Evolutionary conservation across 129 eudicot genomes (phyloP).

Genomic region (Calendula officinalis): DNA sequence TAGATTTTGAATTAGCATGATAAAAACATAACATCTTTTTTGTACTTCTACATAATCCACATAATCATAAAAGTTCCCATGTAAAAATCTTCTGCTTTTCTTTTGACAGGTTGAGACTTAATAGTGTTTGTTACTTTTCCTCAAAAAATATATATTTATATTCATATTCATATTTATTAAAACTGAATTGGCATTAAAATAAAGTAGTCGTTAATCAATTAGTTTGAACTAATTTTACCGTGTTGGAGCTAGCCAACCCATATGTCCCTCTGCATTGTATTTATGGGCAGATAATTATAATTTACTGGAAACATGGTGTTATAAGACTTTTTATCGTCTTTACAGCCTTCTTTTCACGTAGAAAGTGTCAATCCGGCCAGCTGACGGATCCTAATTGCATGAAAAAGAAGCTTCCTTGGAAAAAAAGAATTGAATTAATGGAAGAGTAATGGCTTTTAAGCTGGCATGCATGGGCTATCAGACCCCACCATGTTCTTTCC

Average conservation of each 20-base stretch:
- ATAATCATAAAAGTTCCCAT: no score
- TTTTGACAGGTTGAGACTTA: no score
- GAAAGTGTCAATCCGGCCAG: constrained; percentile 33
- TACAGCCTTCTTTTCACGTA: constrained; percentile 30
- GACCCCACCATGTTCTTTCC: constrained; percentile 35
- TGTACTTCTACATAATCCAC: no score
- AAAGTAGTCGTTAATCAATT: no score
- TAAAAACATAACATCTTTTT: no score
- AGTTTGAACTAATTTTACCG: no score
- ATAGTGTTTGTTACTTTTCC: no score
- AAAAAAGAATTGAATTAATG: constrained; percentile 13
- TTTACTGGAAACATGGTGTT: constrained; percentile 21
- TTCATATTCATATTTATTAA: no score
- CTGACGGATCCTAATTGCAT: constrained; percentile 25
- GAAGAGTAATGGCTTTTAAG: constrained; percentile 24
- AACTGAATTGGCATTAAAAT: no score
- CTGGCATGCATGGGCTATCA: constrained; percentile 33
- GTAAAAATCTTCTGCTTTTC: no score
- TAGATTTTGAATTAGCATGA: no score
- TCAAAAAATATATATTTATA: no score
- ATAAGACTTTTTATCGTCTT: constrained; percentile 24
- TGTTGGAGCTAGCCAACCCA: neutral
- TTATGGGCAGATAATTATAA: constrained; percentile 11
- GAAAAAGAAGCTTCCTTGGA: constrained; percentile 23
- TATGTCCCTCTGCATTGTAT: constrained; percentile 8